Evolutionary conservation across 73 alveolate genomes (phyloP).

Genomic region (Paramecium bursaria): DNA sequence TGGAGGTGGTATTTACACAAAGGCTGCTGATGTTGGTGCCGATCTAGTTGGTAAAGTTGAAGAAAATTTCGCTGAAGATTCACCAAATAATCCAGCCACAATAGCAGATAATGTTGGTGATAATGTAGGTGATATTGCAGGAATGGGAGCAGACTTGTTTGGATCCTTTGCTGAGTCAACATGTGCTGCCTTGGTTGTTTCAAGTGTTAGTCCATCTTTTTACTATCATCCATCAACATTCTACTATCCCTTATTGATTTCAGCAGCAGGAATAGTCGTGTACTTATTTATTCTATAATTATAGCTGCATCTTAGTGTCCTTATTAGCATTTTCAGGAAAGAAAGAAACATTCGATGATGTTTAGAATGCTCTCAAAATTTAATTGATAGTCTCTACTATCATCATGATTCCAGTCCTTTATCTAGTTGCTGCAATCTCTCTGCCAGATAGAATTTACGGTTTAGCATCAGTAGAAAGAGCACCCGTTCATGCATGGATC

Average conservation of each 20-base stretch:
- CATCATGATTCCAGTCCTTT: slow-evolving; percentile 81
- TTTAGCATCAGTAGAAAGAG: slow-evolving; percentile 67
- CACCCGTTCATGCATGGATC: slow-evolving; percentile 71
- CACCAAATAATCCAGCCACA: slow-evolving; percentile 95
- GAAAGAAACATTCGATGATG: slow-evolving; percentile 74
- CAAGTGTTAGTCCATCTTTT: slow-evolving; percentile 84
- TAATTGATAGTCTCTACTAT: slow-evolving; percentile 79
- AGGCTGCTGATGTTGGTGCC: slow-evolving; percentile 97
- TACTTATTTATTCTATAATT: background rate
- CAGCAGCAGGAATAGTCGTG: slow-evolving; percentile 81
- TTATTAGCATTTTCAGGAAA: slow-evolving; percentile 62
- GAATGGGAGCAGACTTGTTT: slow-evolving; percentile 98
- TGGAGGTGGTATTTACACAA: slow-evolving; percentile 98
- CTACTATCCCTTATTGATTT: slow-evolving; percentile 85
- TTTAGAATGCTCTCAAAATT: slow-evolving; percentile 71
- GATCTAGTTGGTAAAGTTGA: slow-evolving; percentile 94
- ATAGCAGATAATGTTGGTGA: slow-evolving; percentile 99
- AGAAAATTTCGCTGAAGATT: slow-evolving; percentile 90
- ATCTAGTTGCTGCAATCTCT: slow-evolving; percentile 61
- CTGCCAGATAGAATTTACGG: slow-evolving; percentile 78
- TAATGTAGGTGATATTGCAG: slow-evolving; percentile 96
- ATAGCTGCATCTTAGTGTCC: slow-evolving; percentile 31
- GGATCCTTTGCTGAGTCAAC: slow-evolving; percentile 97
- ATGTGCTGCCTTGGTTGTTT: slow-evolving; percentile 95
- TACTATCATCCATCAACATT: slow-evolving; percentile 70